A percentile compares a stretch with the other conserved stretches of the same genome.
phyloP scores from a whole-genome alignment of 257 asterid genomes.

The Ehretia macrophylla region DNA sequence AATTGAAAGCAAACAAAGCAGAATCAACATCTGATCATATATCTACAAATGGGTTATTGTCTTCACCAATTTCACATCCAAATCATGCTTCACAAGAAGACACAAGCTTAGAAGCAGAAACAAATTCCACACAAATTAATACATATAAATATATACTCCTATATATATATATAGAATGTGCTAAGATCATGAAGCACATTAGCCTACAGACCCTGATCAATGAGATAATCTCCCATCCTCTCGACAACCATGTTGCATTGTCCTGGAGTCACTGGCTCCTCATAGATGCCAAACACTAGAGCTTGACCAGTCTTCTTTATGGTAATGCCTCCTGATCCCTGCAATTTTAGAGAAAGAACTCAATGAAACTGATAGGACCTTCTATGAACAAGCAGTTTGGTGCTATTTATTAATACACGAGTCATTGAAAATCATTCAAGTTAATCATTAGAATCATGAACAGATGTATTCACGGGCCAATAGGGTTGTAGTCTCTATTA shows the following conservation, averaged over 20 bases:
- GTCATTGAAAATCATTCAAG: too few relatives aligned
- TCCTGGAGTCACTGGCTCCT: constrained; percentile 56
- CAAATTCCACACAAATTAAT: not conserved
- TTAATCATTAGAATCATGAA: too few relatives aligned
- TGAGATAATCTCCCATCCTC: constrained; percentile 50
- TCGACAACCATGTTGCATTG: constrained; percentile 58
- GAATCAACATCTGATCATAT: not conserved
- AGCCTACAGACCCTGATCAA: constrained; percentile 42
- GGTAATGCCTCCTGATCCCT: constrained; percentile 52
- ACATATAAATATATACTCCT: too few relatives aligned
- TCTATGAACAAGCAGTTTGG: too few relatives aligned
- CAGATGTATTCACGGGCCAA: too few relatives aligned
- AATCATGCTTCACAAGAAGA: constrained; percentile 8
- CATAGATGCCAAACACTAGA: constrained; percentile 39
- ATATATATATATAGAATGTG: too few relatives aligned
- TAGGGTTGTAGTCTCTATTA: too few relatives aligned
- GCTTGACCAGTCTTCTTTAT: constrained; percentile 52
- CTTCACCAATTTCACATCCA: constrained; percentile 1
- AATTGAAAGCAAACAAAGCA: too few relatives aligned
- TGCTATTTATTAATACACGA: too few relatives aligned
- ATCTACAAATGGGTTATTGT: constrained; percentile 9
- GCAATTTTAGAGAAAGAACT: too few relatives aligned
- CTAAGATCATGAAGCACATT: not conserved
- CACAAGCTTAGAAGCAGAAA: constrained; percentile 3
- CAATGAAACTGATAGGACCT: too few relatives aligned